These are phyloP conservation scores for Wickerhamiella slavikovae DNA, from an alignment of 805 yeast species.

Conservation along the genomic window DNA sequence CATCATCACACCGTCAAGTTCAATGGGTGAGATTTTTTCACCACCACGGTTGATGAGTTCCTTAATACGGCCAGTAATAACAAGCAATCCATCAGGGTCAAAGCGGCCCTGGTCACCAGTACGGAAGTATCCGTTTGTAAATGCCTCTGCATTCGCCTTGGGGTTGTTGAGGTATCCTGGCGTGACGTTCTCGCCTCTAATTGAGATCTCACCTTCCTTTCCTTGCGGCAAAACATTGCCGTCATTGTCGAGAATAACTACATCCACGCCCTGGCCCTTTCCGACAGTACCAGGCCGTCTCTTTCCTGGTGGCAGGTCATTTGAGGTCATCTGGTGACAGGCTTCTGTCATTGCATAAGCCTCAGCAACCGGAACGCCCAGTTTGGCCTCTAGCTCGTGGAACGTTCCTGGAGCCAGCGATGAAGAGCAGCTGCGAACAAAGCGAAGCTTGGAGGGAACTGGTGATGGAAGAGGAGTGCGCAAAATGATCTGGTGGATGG, in stretches of 20 bases:
- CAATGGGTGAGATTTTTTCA: slow-evolving; percentile 57
- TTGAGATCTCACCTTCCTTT: slow-evolving; percentile 44
- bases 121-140: slow-evolving; percentile 46
- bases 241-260: slow-evolving; percentile 31
- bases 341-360: slow-evolving; percentile 74
- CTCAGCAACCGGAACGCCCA: slow-evolving; percentile 49
- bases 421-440: slow-evolving; percentile 54
- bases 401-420: slow-evolving; percentile 48
- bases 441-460: slow-evolving; percentile 36
- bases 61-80: slow-evolving; percentile 49
- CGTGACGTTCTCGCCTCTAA: slow-evolving; percentile 49
- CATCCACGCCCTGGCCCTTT: slow-evolving; percentile 47
- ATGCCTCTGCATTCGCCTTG: slow-evolving; percentile 48
- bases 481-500: slow-evolving; percentile 47
- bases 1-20: slow-evolving; percentile 40
- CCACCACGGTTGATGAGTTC: slow-evolving; percentile 64
- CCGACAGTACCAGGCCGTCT: slow-evolving; percentile 59
- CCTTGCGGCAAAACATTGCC: slow-evolving; percentile 31
- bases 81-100: slow-evolving; percentile 36
- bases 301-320: slow-evolving; percentile 41
- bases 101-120: slow-evolving; percentile 61
- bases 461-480: slow-evolving; percentile 29
- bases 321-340: slow-evolving; percentile 62
- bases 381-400: slow-evolving; percentile 31
- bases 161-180: slow-evolving; percentile 51